Evolutionary conservation across 768 basidiomycete genomes (phyloP), one percentile per base, ranked within the genome.

Genomic region (Rhizopogon roseolus): DNA sequence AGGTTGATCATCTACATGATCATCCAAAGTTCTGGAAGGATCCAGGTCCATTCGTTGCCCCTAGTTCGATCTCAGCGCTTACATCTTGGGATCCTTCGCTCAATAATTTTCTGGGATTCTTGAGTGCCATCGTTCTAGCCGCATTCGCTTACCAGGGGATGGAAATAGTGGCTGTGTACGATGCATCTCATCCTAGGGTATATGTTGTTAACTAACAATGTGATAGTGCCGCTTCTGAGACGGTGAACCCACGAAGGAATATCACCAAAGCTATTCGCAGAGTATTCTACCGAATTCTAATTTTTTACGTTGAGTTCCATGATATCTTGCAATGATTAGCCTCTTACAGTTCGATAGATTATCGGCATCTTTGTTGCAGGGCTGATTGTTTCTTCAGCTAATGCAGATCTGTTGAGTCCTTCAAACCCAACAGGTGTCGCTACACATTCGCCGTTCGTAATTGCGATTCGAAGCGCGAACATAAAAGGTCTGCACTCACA

Each of bases 361-460:
- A 72, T 88, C 45, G 88, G 87, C 28, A 75, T 88, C 54, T 69
- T 86, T 56, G 72, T 85, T 56, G 79, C 85, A 42, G 88, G 88
- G 52, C 81, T 93, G 81, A 76, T 91, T 49, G 88, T 93, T 38
- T 79, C 86, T 1, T 86, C 76, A 63, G 71, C 82, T 61, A 81
- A 90, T 62, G 57, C 63, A 0, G 62, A 66, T 10, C 71, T 89
- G 42, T 72, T 85, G 46, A 25, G 1, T 25, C 17, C 8, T 29
- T 17, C 4, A 16, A 8, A 38, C 52, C 43, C 49, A 16, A 37
- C 74, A 22, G 81, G 82, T 49, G 88, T 79, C 42, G 88, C 88
- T 10, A 80, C 86, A 0, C 62, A 83, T 50, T 90, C 88, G 1
- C 90, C 91, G 5, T 94, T 88, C 68, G 90, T 93, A 54, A 86